Percentiles rank a stretch among this genome's conserved stretches.
phyloP scores from a whole-genome alignment of 1,284 basidiomycete genomes.

The Puccinia horiana region DNA sequence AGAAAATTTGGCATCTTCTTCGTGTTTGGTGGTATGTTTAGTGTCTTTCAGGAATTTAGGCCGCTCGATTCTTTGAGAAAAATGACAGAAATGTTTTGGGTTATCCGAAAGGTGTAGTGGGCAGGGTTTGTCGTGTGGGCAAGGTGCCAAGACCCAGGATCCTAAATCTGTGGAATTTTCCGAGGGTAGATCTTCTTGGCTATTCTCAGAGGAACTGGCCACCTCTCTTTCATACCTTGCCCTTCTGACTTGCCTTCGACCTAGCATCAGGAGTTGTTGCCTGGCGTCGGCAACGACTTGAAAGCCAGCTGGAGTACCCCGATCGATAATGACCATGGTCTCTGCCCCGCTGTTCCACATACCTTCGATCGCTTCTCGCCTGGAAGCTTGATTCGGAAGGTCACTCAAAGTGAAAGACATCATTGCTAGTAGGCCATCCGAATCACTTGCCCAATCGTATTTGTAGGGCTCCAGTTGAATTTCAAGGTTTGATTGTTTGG shows the following conservation, averaged over 20 bases:
- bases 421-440: slow-evolving; percentile 34
- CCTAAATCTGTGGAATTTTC: background rate
- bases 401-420: slow-evolving; percentile 46
- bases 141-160: slow-evolving; percentile 62
- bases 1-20: slow-evolving; percentile 83
- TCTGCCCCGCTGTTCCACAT: slow-evolving; percentile 52
- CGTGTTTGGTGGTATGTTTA: slow-evolving; percentile 77
- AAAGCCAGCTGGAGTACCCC: slow-evolving; percentile 76
- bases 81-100: slow-evolving; percentile 70
- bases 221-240: background rate
- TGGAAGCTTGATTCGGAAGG: slow-evolving; percentile 37
- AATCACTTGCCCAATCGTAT: background rate
- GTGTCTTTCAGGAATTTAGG: slow-evolving; percentile 81
- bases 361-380: slow-evolving; percentile 23
- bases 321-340: slow-evolving; percentile 73
- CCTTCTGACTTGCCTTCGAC: slow-evolving; percentile 56
- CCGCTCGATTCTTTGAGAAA: slow-evolving; percentile 80
- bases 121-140: slow-evolving; percentile 86
- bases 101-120: slow-evolving; percentile 66
- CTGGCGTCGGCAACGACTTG: slow-evolving; percentile 79
- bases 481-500: background rate
- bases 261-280: slow-evolving; percentile 72
- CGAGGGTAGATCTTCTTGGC: slow-evolving; percentile 3
- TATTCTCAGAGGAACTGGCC: background rate
- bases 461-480: background rate